Evolutionary conservation across 75 land plant genomes (phyloP).

Genomic region (Ceratopteris richardii): DNA sequence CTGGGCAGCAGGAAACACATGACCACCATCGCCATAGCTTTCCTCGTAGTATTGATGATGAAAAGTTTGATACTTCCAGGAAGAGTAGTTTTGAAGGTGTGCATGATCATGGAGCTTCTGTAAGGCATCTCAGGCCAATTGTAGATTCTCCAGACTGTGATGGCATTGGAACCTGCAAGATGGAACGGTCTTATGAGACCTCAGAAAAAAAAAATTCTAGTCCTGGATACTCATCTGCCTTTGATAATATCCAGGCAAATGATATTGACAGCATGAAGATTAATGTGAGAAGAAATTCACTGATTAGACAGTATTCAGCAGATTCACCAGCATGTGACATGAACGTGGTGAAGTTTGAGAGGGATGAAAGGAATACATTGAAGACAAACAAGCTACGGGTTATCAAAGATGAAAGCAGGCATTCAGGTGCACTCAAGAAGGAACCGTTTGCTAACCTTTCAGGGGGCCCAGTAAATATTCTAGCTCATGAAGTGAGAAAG

Average conservation of each 20-base stretch:
- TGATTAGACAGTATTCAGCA: background rate
- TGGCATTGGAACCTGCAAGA: background rate
- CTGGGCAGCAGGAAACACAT: slow-evolving; percentile 7
- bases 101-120: slow-evolving; percentile 9
- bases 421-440: too few species aligned
- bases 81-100: slow-evolving; percentile 21
- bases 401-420: too few species aligned
- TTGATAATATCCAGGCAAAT: background rate
- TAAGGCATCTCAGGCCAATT: background rate
- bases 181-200: slow-evolving; percentile 15
- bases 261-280: background rate
- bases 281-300: background rate
- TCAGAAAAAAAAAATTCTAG: slow-evolving; percentile 9
- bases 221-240: background rate
- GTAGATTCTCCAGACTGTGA: slow-evolving; percentile 7
- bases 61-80: slow-evolving; percentile 5
- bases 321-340: background rate
- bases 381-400: too few species aligned
- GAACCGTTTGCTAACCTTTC: too few species aligned
- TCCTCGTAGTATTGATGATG: slow-evolving; percentile 16
- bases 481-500: background rate
- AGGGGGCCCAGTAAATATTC: too few species aligned
- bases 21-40: slow-evolving; percentile 3
- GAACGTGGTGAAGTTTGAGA: too few species aligned
- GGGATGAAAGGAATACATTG: too few species aligned